phyloP scores from a whole-genome alignment of 192 early-diverging fungal genomes.

The Coemansia sp. region DNA sequence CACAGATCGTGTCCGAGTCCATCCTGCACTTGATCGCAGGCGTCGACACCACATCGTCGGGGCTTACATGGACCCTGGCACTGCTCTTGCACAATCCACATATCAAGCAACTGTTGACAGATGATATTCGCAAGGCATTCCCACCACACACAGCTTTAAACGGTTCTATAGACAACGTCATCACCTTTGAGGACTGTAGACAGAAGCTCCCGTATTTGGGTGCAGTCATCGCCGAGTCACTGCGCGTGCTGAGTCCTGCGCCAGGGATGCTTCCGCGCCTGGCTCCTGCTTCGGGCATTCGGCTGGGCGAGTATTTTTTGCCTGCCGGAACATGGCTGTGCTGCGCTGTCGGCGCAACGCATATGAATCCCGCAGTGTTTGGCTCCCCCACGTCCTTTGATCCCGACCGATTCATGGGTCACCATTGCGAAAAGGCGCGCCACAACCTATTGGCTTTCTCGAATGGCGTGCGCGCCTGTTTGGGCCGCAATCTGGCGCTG shows the following conservation, averaged over 20 bases:
- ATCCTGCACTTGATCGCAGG: conserved; percentile 51
- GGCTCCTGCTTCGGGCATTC: conserved; percentile 30
- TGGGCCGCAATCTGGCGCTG: conserved; percentile 54
- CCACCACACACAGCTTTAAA: not conserved
- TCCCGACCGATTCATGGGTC: conserved; percentile 48
- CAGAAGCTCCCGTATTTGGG: conserved; percentile 40
- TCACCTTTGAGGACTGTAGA: conserved; percentile 24
- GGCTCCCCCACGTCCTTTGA: conserved; percentile 17
- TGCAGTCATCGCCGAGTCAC: conserved; percentile 50
- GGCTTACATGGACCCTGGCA: conserved; percentile 46
- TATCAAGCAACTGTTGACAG: conserved; percentile 12
- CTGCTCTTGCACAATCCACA: conserved; percentile 47
- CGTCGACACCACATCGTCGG: conserved; percentile 47
- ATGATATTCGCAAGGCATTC: conserved; percentile 37
- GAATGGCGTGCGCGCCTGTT: conserved; percentile 54
- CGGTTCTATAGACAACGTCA: not conserved
- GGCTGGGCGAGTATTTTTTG: conserved; percentile 37
- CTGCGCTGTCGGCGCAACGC: conserved; percentile 27
- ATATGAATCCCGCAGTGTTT: conserved; percentile 36
- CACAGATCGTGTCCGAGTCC: conserved; percentile 42
- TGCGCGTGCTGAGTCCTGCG: conserved; percentile 43
- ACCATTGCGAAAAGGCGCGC: not conserved
- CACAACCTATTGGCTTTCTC: conserved; percentile 52
- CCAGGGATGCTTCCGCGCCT: conserved; percentile 42
- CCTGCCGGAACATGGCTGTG: conserved; percentile 52